These are phyloP conservation scores for Populus hybrid DNA, from an alignment of 441 rosid species.

Conservation along the genomic window DNA sequence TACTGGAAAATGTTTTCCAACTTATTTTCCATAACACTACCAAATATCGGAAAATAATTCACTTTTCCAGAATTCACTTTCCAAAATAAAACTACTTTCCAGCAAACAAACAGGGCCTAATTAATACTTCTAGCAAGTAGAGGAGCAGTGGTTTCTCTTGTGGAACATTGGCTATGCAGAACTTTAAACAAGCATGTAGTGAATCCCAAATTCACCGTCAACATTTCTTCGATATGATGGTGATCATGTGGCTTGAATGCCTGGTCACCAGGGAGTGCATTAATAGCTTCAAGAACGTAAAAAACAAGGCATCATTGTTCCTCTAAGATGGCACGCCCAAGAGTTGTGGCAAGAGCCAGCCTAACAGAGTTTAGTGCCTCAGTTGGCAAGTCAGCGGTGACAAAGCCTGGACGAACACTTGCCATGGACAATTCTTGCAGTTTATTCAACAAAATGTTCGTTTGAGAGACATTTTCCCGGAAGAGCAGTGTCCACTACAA, in stretches of 20 bases:
- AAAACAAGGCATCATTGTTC: conserved; percentile 34
- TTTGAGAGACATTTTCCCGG: conserved; percentile 67
- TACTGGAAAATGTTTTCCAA: too few species aligned
- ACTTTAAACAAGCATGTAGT: background rate
- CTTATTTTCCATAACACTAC: too few species aligned
- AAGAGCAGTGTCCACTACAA: conserved; percentile 73
- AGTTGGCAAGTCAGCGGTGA: conserved; percentile 58
- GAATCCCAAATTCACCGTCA: background rate
- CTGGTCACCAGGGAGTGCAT: background rate
- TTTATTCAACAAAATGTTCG: conserved; percentile 74
- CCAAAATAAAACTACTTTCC: too few species aligned
- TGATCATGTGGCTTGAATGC: background rate
- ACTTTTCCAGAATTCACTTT: too few species aligned
- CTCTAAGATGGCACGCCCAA: conserved; percentile 78
- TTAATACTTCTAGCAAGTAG: background rate
- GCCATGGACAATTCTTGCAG: conserved; percentile 77
- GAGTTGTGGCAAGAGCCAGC: conserved; percentile 77
- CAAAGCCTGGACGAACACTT: conserved; percentile 63
- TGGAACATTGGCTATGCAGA: background rate
- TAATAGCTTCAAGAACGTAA: background rate
- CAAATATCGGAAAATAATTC: too few species aligned
- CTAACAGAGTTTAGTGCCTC: conserved; percentile 65
- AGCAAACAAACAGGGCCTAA: too few species aligned
- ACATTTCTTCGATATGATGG: background rate
- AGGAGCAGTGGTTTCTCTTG: background rate